Evolutionary conservation across 176 grass and related monocot genomes (phyloP), one percentile per base, ranked within the genome.

Genomic region (Aegilops longissima): DNA sequence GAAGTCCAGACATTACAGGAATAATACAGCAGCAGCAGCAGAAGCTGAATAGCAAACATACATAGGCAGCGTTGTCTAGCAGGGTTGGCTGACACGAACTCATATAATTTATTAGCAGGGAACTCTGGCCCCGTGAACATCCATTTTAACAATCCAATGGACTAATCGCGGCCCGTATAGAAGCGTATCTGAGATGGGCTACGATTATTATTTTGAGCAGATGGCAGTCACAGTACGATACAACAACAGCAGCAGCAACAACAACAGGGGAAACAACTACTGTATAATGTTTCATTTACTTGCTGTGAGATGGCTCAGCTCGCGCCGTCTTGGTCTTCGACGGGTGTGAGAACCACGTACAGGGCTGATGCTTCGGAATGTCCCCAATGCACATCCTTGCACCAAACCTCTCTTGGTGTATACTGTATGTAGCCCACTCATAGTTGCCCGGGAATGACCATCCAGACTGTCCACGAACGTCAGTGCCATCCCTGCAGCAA

Each of bases 351-450:
- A 98, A 93, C 94, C 93, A 94, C 51, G 2, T 54, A 54, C 12
- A 77, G 65, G 30, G 94, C 88, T 12, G 88, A 88, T 66, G 86
- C 84, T 87, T 94, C 94, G 9, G 93, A 94, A 82, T 95, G 86
- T 54, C 86, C 86, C 38, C 90, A 61, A 25, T 95, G 88, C 80
- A 42, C 90, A 70, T 98, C 96, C 91, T 81, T 96, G 83, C 89
- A 94, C 87, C 92, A 49, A 94, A 98, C 63, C 93, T 90, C 77
- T 92, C 92, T 30, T 51, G 11, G 93, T 98, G 74, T 92, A 95
- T 85, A 90, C 93, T 88, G 92, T 20, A 59, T 18, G 18, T 86
- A 38, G 95, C 93, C 87, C 93, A 95, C 83, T 98, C 95, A 30
- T 95, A 93, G 69, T 93, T 93, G 75, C 92, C 88, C 61, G 84